Base-by-base conservation (phyloP, 169 alveolate genomes). In the Plasmodium malariae region DNA sequence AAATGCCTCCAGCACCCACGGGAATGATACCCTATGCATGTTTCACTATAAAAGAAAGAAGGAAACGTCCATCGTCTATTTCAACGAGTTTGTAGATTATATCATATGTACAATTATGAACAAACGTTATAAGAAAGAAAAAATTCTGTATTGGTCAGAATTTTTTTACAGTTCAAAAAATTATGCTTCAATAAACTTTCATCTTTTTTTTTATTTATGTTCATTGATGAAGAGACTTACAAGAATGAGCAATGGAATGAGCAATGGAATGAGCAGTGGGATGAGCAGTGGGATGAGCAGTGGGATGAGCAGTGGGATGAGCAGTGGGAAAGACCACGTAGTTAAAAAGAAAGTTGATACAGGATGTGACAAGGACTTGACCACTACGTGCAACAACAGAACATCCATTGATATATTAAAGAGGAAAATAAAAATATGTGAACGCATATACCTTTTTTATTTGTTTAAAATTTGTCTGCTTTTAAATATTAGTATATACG, bases 1-100 rank as follows among this genome's bases (percentile, higher is more conserved):
- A 45, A 45, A 45, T 11, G 14, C 55, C 9, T 45, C 14, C 1
- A 45, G 14, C 14, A 3, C 1, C 1, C 9, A 45, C 9, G 5
- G 14, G 9, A 45, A 45, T 45, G 40, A n/a, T 32, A 17, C 5
- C n/a, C 1, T 48, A 14, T 60, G 17, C 30, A 3, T 14, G 24
- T 78, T 43, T 28, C 9, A 43, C n/a, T 73, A 62, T 34, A 40
- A 9, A 12, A 69, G 24, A 3, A 11, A 78, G 30, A 28, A 78
- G 11, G 54, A 63, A 19, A 34, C 11, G 21, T 28, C 21, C 9
- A 19, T 3, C 4, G 4, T 36, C 7, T 21, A 36, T 63, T 62
- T 78, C 37, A 78, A 78, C 60, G 89, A 78, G 21, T 30, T 78
- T 17, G 7, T 78, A 78, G 89, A 78, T 7, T 68, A 68, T n/a